Evolutionary conservation across 1,284 basidiomycete genomes (phyloP).

Genomic region (Volvariella surrecta): DNA sequence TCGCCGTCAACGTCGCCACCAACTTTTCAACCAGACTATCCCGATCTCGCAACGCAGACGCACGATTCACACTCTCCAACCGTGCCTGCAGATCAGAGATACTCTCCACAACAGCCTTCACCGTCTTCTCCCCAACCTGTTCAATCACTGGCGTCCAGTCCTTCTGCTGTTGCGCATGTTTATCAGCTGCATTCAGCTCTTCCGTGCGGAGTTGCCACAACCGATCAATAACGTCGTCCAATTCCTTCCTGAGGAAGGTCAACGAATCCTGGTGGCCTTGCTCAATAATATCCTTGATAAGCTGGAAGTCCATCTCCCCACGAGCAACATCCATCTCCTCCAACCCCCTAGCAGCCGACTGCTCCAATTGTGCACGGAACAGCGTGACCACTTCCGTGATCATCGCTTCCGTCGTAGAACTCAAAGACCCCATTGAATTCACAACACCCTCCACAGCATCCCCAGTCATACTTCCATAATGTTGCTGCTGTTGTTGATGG

Average conservation of each 20-base stretch:
- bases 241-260: conserved; percentile 47
- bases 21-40: conserved; percentile 52
- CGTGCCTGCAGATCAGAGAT: conserved; percentile 54
- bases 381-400: conserved; percentile 59
- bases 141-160: conserved; percentile 34
- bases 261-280: conserved; percentile 56
- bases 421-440: conserved; percentile 14
- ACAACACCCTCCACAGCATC: too few species aligned
- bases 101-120: conserved; percentile 48
- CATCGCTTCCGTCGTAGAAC: conserved; percentile 43
- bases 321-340: conserved; percentile 66
- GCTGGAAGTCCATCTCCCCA: conserved; percentile 69
- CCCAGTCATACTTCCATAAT: too few species aligned
- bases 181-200: neutral
- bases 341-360: conserved; percentile 45
- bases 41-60: conserved; percentile 37
- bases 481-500: too few species aligned
- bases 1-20: conserved; percentile 41
- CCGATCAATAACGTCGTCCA: conserved; percentile 31
- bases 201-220: neutral
- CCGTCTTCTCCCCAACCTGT: conserved; percentile 43
- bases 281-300: conserved; percentile 62
- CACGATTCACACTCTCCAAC: conserved; percentile 42
- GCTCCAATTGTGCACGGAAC: conserved; percentile 58
- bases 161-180: too few species aligned